A percentile compares a stretch with the other conserved stretches of the same genome.
phyloP scores from a whole-genome alignment of 179 eudicot species.

The Amaranthus tricolor region DNA sequence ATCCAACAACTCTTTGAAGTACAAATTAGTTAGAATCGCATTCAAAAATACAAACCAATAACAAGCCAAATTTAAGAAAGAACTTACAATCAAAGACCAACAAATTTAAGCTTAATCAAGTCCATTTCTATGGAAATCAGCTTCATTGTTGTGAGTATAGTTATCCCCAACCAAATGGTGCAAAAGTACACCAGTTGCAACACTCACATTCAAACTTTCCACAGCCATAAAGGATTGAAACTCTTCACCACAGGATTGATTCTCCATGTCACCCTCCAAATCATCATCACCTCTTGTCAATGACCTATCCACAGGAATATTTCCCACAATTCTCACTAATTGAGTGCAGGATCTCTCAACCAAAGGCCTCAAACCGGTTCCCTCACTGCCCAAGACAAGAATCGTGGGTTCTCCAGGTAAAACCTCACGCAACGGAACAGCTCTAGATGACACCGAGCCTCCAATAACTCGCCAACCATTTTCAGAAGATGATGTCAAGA shows the following conservation, averaged over 20 bases:
- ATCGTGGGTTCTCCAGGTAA: constrained; percentile 71
- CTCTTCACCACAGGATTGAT: constrained; percentile 37
- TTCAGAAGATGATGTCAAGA: constrained; percentile 69
- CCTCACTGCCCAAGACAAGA: constrained; percentile 96
- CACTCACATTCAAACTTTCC: constrained; percentile 97
- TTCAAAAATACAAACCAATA: not conserved
- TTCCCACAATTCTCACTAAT: constrained; percentile 72
- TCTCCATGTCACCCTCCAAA: constrained; percentile 25
- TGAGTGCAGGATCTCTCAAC: constrained; percentile 90
- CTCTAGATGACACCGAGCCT: constrained; percentile 76
- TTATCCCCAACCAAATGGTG: constrained; percentile 77
- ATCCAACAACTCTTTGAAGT: not conserved
- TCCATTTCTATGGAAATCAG: constrained; percentile 14
- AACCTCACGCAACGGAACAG: constrained; percentile 64
- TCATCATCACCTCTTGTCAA: constrained; percentile 38
- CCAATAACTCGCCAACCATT: constrained; percentile 98
- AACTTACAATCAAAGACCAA: constrained; percentile 7
- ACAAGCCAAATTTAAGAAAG: not conserved
- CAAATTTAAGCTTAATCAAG: constrained; percentile 19
- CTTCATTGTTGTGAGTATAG: constrained; percentile 11
- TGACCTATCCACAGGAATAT: constrained; percentile 42
- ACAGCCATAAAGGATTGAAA: constrained; percentile 80
- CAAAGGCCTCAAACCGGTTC: constrained; percentile 91
- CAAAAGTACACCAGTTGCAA: constrained; percentile 95
- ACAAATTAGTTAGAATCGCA: not conserved